Conservation (phyloP, 2,329 filamentous ascomycete genomes). For the Aspergillus sp. region DNA sequence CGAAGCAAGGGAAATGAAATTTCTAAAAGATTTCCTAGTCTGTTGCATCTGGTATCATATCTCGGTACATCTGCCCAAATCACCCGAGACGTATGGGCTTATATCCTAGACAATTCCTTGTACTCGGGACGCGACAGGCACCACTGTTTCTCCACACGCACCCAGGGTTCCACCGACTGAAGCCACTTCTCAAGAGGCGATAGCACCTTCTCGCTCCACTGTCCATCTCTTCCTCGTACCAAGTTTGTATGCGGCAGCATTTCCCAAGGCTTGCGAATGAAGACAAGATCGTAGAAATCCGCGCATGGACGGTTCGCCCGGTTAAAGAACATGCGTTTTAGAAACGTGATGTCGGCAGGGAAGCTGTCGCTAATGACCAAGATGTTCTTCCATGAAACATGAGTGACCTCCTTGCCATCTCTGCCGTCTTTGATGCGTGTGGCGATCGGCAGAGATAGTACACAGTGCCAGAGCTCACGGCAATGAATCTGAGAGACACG, state of each 20-base stretch:
- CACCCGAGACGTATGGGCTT: no score
- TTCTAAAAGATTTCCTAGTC: no score
- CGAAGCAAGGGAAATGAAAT: no score
- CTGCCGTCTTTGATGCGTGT: not conserved
- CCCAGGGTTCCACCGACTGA: not conserved
- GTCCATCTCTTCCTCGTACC: no score
- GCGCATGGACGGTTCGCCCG: no score
- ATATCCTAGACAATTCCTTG: no score
- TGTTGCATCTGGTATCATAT: no score
- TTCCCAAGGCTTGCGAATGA: not conserved
- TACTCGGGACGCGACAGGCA: not conserved
- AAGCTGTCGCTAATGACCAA: not conserved
- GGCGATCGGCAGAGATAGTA: not conserved
- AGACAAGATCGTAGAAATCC: not conserved
- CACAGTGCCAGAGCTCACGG: not conserved
- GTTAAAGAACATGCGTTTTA: not conserved
- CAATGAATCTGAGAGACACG: not conserved
- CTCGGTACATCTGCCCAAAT: no score
- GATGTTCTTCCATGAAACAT: not conserved
- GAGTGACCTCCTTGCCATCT: not conserved
- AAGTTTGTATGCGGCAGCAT: no score
- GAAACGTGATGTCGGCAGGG: not conserved
- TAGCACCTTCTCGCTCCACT: not conserved
- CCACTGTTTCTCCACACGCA: not conserved
- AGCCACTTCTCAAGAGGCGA: not conserved